phyloP scores from a whole-genome alignment of 75 land plant species.

The Azolla pinnata region DNA sequence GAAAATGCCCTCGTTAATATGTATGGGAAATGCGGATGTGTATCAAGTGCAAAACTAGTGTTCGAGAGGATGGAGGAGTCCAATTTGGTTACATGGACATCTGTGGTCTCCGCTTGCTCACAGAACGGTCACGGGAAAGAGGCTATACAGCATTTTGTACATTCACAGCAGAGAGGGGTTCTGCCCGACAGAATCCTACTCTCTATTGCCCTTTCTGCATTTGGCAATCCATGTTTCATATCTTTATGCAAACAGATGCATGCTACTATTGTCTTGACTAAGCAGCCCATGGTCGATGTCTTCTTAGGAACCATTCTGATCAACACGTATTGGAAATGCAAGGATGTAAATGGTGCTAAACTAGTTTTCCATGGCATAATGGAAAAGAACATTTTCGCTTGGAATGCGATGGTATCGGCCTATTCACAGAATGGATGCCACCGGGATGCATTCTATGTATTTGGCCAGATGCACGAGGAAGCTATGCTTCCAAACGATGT shows the following conservation, averaged over 20 bases:
- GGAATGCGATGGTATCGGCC: conserved; percentile 52
- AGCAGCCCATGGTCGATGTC: conserved; percentile 13
- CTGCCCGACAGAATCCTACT: conserved; percentile 35
- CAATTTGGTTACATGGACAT: conserved; percentile 47
- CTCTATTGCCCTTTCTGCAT: conserved; percentile 27
- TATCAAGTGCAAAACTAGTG: neutral
- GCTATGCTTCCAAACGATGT: conserved; percentile 38
- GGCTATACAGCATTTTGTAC: conserved; percentile 14
- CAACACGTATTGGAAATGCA: conserved; percentile 57
- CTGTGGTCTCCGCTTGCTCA: conserved; percentile 41
- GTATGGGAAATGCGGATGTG: conserved; percentile 7
- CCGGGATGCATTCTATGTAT: conserved; percentile 27
- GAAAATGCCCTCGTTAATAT: conserved; percentile 10
- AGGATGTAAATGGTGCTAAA: conserved; percentile 22
- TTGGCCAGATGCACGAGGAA: conserved; percentile 21
- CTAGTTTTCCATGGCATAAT: conserved; percentile 28
- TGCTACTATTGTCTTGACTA: conserved; percentile 14
- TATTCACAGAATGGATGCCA: conserved; percentile 27
- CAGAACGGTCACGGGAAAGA: conserved; percentile 18
- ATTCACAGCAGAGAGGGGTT: conserved; percentile 30
- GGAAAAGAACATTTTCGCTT: conserved; percentile 36
- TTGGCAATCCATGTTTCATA: conserved; percentile 17
- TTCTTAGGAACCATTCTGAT: conserved; percentile 37
- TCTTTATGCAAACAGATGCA: conserved; percentile 42
- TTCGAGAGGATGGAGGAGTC: conserved; percentile 2